These are phyloP conservation scores for Xenosphaeropsis pyriputrescens DNA, from an alignment of 2,329 filamentous ascomycete genomes.

Conservation along the genomic window DNA sequence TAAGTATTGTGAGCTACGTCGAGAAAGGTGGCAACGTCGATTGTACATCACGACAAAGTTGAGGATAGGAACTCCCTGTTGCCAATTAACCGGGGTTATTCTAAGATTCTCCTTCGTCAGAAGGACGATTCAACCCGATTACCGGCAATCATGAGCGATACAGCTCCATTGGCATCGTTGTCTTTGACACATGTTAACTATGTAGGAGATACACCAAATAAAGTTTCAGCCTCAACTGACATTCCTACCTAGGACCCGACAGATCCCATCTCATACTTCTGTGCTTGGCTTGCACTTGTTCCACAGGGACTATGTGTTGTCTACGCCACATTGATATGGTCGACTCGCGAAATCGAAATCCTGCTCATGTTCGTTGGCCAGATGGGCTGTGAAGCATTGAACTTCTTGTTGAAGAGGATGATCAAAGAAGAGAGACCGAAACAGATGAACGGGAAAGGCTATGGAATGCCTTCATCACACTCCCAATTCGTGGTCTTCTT, in stretches of 20 bases:
- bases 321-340: constrained; percentile 83
- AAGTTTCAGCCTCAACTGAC: background rate
- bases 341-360: constrained; percentile 74
- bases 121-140: too few species aligned
- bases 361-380: constrained; percentile 84
- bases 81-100: too few species aligned
- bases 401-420: constrained; percentile 76
- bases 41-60: too few species aligned
- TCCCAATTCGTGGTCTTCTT: constrained; percentile 93
- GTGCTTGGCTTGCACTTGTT: constrained; percentile 85
- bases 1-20: too few species aligned
- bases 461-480: constrained; percentile 94
- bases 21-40: too few species aligned
- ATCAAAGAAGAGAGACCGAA: constrained; percentile 85
- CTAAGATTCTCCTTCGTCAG: too few species aligned
- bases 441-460: constrained; percentile 77
- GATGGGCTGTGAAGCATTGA: constrained; percentile 79
- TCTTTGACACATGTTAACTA: constrained; percentile 95
- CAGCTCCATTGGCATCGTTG: constrained; percentile 62
- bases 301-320: constrained; percentile 83
- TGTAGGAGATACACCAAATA: constrained; percentile 32
- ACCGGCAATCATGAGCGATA: constrained; percentile 18
- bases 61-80: too few species aligned
- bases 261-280: constrained; percentile 73
- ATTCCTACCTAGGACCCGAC: constrained; percentile 53